Evolutionary conservation across 2,329 filamentous ascomycete species (phyloP).

Genomic region (Colletotrichum cereale): DNA sequence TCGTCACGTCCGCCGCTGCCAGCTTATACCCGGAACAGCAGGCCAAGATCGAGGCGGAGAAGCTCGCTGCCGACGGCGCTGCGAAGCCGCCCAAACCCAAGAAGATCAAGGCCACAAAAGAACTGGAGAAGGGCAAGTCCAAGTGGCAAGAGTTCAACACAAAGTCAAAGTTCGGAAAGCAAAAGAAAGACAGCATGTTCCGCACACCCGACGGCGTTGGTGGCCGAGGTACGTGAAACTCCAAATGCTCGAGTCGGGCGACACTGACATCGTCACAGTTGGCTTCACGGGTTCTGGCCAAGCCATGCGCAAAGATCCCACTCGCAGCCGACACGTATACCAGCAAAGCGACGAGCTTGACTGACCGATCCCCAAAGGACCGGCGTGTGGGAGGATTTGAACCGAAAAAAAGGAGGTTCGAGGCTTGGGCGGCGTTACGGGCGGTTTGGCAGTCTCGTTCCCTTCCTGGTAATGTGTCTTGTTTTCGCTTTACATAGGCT

Average conservation of each 20-base stretch:
- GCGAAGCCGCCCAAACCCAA: constrained; percentile 83
- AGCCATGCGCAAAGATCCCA: constrained; percentile 92
- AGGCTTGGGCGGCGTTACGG: constrained; percentile 41
- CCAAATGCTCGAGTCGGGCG: constrained; percentile 2
- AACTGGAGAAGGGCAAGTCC: constrained; percentile 88
- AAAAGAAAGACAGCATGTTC: constrained; percentile 97
- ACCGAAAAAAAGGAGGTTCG: constrained; percentile 33
- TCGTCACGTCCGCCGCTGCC: constrained; percentile 68
- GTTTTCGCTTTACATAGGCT: constrained; percentile 36
- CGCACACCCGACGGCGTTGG: constrained; percentile 88
- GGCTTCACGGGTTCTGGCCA: constrained; percentile 97
- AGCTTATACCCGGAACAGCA: constrained; percentile 67
- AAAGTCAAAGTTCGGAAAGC: constrained; percentile 79
- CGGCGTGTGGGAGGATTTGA: constrained; percentile 44
- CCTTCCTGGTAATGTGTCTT: constrained; percentile 41
- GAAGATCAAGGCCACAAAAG: constrained; percentile 91
- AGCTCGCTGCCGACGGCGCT: constrained; percentile 72
- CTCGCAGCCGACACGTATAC: constrained; percentile 86
- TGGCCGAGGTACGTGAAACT: constrained; percentile 79
- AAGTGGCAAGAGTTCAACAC: constrained; percentile 95
- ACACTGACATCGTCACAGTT: constrained; percentile 65
- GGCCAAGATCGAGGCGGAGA: constrained; percentile 69
- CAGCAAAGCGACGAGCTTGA: constrained; percentile 81
- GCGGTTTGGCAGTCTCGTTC: constrained; percentile 38
- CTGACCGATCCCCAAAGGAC: constrained; percentile 56